Evolutionary conservation across 192 early-diverging fungal genomes (phyloP).

Genomic region (Umbelopsis isabellina): DNA sequence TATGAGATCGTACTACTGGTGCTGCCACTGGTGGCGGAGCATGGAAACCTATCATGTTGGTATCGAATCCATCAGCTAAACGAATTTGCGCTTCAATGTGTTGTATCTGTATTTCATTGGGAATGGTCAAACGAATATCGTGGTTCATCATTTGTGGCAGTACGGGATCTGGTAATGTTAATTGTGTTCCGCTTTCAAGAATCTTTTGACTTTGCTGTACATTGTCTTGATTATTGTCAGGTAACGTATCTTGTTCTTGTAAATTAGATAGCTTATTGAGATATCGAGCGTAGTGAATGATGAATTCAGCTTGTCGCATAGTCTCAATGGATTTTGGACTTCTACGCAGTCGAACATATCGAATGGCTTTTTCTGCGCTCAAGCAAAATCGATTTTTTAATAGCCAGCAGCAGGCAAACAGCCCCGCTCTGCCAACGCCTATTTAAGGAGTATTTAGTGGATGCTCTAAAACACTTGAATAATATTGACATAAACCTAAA

Average conservation of each 20-base stretch:
- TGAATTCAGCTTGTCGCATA: constrained; percentile 62
- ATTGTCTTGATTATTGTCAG: not conserved
- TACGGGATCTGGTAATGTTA: not conserved
- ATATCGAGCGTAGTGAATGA: constrained; percentile 41
- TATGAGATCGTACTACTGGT: not conserved
- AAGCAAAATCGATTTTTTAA: constrained; percentile 56
- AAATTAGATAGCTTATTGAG: not conserved
- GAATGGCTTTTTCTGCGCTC: constrained; percentile 57
- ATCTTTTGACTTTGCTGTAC: not conserved
- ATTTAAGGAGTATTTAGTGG: not conserved
- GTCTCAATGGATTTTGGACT: constrained; percentile 78
- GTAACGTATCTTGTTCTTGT: not conserved
- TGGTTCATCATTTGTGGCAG: not conserved
- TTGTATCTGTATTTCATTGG: not conserved
- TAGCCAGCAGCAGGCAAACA: constrained; percentile 79
- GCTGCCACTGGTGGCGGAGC: not conserved
- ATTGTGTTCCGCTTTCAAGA: not conserved
- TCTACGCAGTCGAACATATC: constrained; percentile 57
- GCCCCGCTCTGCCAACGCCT: constrained; percentile 76
- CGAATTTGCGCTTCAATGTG: not conserved
- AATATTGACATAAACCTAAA: constrained; percentile 11
- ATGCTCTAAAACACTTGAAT: not conserved
- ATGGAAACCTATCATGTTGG: not conserved
- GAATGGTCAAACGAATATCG: not conserved
- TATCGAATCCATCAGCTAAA: not conserved